phyloP scores from a whole-genome alignment of 768 basidiomycete genomes.

The Lactifluus hygrophoroides region DNA sequence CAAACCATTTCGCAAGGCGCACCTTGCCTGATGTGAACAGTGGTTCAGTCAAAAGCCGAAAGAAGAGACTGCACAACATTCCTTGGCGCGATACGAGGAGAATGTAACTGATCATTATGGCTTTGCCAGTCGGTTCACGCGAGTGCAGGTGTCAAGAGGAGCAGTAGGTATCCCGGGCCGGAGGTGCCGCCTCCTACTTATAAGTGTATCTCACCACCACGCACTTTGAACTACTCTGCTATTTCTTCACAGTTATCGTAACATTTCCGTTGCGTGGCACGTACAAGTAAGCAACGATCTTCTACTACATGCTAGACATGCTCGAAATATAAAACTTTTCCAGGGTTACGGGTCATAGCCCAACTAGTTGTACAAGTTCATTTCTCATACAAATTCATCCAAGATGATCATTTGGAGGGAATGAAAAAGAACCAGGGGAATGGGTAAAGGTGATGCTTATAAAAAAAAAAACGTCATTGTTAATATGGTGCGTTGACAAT shows the following conservation, averaged over 20 bases:
- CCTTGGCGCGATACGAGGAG: constrained; percentile 93
- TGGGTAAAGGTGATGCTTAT: neutral
- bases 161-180: neutral
- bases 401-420: neutral
- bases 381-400: neutral
- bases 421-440: neutral
- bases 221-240: neutral
- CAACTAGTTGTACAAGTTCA: constrained; percentile 1
- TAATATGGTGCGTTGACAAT: constrained; percentile 20
- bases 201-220: too few relatives aligned
- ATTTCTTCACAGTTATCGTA: neutral
- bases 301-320: neutral
- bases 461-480: neutral
- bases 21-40: constrained; percentile 62
- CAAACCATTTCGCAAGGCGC: constrained; percentile 93
- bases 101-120: constrained; percentile 80
- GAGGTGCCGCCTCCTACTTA: neutral
- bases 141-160: neutral
- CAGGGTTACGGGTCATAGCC: neutral
- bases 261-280: neutral
- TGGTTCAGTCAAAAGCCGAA: neutral
- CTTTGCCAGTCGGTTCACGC: neutral
- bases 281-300: neutral
- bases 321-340: constrained; percentile 3
- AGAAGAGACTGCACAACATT: constrained; percentile 5